Evolutionary conservation across 805 yeast genomes (phyloP), one percentile per base, ranked within the genome.

Genomic region (Pichia rugopelliculosa): DNA sequence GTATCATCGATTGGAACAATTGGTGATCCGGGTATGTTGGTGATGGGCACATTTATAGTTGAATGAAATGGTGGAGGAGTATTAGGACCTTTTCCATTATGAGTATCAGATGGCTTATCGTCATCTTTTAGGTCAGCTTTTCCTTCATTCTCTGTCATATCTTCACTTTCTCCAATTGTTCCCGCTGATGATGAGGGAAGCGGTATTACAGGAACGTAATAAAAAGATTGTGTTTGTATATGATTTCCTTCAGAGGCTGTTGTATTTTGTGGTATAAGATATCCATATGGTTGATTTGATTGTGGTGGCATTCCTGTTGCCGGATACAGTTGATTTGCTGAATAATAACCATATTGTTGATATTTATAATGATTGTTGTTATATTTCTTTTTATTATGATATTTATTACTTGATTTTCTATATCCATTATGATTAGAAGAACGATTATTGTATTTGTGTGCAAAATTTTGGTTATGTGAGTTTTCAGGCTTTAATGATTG

Each of bases 151-250:
- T 17, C 11, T 18, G 2, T 18, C 3, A 7, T 15, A 15, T 6
- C 18, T 8, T 9, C 37, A 20, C 4, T 10, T 36, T 18, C 18
- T 30, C 2, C 9, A 4, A 5, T 6, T 2, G 6, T 30, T 5
- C 18, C 10, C 17, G 22, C 10, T 18, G 21, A 18, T 36, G 22
- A 17, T 8, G 11, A 10, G 2, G 37, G 8, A 6, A 10, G 15
- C 15, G 15, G 15, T 18, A 22, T 13, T 18, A 46, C 37, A 23
- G 50, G 42, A 39, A 54, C 37, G 39, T 49, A 48, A 23, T 48
- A 53, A 36, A 43, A 46, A n/a, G 22, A 25, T n/a, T 47, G 41
- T 39, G 55, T 20, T 39, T 40, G 36, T 45, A 39, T n/a, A n/a
- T 30, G 3, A n/a, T 15, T n/a, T 15, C 10, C 34, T 5, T 30